These are phyloP conservation scores for Strobilomyces echinocephalus DNA, from an alignment of 768 basidiomycete genomes.

Conservation along the genomic window DNA sequence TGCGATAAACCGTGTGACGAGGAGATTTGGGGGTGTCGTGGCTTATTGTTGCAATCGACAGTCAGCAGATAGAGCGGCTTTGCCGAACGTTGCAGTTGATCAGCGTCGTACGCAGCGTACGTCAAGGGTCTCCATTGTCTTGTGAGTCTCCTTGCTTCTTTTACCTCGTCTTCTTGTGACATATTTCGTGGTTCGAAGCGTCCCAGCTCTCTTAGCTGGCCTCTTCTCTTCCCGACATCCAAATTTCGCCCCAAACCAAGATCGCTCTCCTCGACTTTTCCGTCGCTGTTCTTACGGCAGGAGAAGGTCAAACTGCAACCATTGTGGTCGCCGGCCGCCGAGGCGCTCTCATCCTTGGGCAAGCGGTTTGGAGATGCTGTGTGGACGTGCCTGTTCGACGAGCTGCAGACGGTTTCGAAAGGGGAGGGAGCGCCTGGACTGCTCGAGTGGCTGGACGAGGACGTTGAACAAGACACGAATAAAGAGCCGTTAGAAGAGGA, in stretches of 20 bases:
- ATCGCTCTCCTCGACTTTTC: slow-evolving; percentile 31
- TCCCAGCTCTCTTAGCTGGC: slow-evolving; percentile 35
- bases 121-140: slow-evolving; percentile 65
- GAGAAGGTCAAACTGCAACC: slow-evolving; percentile 89
- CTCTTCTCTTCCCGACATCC: slow-evolving; percentile 26
- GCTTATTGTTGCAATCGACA: too few relatives aligned
- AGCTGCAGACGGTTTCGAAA: slow-evolving; percentile 42
- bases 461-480: slow-evolving; percentile 17
- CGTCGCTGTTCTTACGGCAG: slow-evolving; percentile 35
- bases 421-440: neutral
- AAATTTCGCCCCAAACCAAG: slow-evolving; percentile 25
- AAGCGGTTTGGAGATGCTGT: slow-evolving; percentile 61
- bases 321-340: slow-evolving; percentile 77
- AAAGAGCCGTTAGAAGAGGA: slow-evolving; percentile 57
- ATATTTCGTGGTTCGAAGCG: slow-evolving; percentile 20
- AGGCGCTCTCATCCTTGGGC: slow-evolving; percentile 52
- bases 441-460: slow-evolving; percentile 27
- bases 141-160: slow-evolving; percentile 37
- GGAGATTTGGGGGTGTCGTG: too few relatives aligned
- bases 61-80: slow-evolving; percentile 34
- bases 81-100: slow-evolving; percentile 53
- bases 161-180: slow-evolving; percentile 2
- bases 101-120: slow-evolving; percentile 54
- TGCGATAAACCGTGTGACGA: too few relatives aligned
- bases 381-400: slow-evolving; percentile 66